These are phyloP conservation scores for Pseudodiploospora longispora DNA, from an alignment of 2,329 filamentous ascomycete genomes.

Conservation along the genomic window DNA sequence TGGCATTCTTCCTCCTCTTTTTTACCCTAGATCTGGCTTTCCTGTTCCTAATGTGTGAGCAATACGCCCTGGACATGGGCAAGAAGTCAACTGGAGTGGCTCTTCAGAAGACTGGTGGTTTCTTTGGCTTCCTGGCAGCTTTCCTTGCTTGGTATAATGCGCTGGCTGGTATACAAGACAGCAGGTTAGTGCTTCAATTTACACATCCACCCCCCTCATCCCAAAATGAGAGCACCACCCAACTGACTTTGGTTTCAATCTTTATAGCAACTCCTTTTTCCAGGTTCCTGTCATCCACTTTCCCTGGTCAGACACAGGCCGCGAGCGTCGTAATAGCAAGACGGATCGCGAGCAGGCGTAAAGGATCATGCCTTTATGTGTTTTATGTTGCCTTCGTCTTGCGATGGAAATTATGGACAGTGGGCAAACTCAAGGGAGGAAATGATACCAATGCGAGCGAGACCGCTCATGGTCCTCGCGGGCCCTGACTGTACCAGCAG, in stretches of 20 bases:
- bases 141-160: slow-evolving; percentile 87
- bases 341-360: slow-evolving; percentile 17
- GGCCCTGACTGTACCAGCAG: too few relatives aligned
- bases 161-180: slow-evolving; percentile 71
- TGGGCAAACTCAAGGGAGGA: too few relatives aligned
- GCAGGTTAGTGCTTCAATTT: slow-evolving; percentile 38
- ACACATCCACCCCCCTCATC: background rate
- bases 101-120: slow-evolving; percentile 63
- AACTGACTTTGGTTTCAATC: background rate
- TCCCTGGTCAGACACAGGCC: slow-evolving; percentile 81
- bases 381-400: background rate
- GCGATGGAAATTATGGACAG: too few relatives aligned
- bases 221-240: background rate
- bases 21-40: slow-evolving; percentile 70
- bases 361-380: background rate
- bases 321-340: slow-evolving; percentile 45
- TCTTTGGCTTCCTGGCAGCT: slow-evolving; percentile 72
- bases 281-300: slow-evolving; percentile 88
- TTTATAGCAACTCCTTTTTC: slow-evolving; percentile 72
- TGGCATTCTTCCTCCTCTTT: slow-evolving; percentile 73
- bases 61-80: slow-evolving; percentile 48
- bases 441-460: too few relatives aligned
- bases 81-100: slow-evolving; percentile 33
- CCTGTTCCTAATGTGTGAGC: slow-evolving; percentile 59
- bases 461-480: too few relatives aligned